Percentiles rank a stretch among this genome's conserved stretches.
phyloP scores from a whole-genome alignment of 148 eudicot species.

The Silene latifolia region DNA sequence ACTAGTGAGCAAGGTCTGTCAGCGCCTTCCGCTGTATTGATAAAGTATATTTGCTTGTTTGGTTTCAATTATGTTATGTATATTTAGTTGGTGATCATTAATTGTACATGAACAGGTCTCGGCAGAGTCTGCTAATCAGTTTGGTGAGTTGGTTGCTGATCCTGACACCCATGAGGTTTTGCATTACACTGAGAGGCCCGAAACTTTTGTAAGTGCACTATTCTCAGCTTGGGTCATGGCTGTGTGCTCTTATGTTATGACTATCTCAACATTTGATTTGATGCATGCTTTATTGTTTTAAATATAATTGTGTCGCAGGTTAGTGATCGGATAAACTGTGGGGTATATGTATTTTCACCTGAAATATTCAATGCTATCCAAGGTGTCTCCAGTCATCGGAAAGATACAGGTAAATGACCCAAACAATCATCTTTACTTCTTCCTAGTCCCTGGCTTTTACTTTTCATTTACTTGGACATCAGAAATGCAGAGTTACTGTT shows the following conservation, averaged over 20 bases:
- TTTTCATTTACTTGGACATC: neutral
- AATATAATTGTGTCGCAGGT: slow-evolving; percentile 57
- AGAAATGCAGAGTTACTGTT: too few relatives aligned
- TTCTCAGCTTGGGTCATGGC: slow-evolving; percentile 6
- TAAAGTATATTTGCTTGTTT: neutral
- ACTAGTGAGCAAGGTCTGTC: slow-evolving; percentile 63
- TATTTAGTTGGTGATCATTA: neutral
- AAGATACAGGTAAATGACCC: slow-evolving; percentile 50
- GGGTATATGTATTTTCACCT: slow-evolving; percentile 69
- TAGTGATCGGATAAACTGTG: slow-evolving; percentile 73
- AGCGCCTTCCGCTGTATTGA: slow-evolving; percentile 10
- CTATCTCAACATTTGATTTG: too few relatives aligned
- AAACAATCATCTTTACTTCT: neutral
- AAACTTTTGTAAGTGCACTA: slow-evolving; percentile 49
- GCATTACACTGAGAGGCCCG: slow-evolving; percentile 78
- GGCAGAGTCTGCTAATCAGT: slow-evolving; percentile 61
- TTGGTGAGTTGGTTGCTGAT: slow-evolving; percentile 76
- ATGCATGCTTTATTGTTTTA: too few relatives aligned
- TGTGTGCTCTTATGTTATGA: slow-evolving; percentile 1
- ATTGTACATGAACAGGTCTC: slow-evolving; percentile 40
- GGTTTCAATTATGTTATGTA: neutral
- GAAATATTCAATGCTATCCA: slow-evolving; percentile 57
- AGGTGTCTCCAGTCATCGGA: slow-evolving; percentile 54
- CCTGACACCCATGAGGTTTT: slow-evolving; percentile 62
- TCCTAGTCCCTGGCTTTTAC: slow-evolving; percentile 1